Conservation (phyloP, 2,329 filamentous ascomycete species). For the Sclerotinia nivalis region DNA sequence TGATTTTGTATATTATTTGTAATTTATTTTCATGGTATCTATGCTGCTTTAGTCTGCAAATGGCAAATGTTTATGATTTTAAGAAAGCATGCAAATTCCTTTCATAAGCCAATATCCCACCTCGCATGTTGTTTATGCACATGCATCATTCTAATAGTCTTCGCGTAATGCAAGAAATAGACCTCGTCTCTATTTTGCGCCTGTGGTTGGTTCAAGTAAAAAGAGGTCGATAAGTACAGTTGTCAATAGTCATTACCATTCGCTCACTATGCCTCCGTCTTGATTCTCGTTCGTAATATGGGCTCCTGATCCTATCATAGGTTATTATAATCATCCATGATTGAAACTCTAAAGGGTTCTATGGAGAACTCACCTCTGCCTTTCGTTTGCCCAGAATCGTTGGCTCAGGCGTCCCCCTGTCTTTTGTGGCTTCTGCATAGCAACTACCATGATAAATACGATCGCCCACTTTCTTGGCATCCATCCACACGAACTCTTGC, state of each 20-base stretch:
- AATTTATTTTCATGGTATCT: constrained; percentile 6
- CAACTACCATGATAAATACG: constrained; percentile 90
- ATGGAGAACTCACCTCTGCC: constrained; percentile 53
- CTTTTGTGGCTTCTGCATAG: constrained; percentile 76
- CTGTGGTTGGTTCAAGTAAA: neutral
- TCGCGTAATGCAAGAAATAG: constrained; percentile 4
- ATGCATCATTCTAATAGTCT: neutral
- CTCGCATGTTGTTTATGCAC: neutral
- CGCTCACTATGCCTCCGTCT: constrained; percentile 19
- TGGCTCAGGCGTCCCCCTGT: constrained; percentile 62
- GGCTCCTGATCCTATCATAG: constrained; percentile 20
- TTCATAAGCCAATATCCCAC: constrained; percentile 2
- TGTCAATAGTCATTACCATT: neutral
- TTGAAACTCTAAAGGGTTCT: neutral
- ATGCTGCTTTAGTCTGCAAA: neutral
- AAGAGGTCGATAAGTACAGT: neutral
- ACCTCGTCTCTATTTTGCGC: neutral
- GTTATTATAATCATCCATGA: neutral
- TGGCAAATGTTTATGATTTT: neutral
- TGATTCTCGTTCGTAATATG: constrained; percentile 38
- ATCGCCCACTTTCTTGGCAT: constrained; percentile 74
- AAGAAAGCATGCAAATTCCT: neutral
- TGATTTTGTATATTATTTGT: neutral
- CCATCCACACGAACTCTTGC: constrained; percentile 96
- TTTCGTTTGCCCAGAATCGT: constrained; percentile 70